These are phyloP conservation scores for Dactylellina leptospora DNA, from an alignment of 2,329 filamentous ascomycete genomes.

Conservation along the genomic window DNA sequence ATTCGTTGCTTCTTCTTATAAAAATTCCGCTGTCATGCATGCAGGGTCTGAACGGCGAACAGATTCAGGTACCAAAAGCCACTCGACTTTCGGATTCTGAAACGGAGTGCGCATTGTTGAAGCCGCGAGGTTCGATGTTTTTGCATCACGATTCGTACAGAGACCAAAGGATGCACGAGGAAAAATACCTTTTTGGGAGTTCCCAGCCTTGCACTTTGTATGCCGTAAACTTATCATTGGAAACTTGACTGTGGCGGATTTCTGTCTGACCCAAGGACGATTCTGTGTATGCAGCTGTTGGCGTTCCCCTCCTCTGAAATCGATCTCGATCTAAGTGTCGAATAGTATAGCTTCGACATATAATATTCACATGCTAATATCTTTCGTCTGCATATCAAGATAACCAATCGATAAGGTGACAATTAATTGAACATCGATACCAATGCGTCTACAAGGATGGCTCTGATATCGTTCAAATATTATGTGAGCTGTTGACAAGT, in stretches of 20 bases:
- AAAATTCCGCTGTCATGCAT: constrained; percentile 52
- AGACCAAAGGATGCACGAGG: constrained; percentile 26
- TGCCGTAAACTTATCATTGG: too few relatives aligned
- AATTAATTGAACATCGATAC: too few relatives aligned
- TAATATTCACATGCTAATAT: not conserved
- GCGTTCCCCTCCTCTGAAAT: too few relatives aligned
- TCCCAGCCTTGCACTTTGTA: too few relatives aligned
- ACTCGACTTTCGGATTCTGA: constrained; percentile 39
- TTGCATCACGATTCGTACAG: not conserved
- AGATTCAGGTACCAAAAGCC: constrained; percentile 15
- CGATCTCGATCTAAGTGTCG: not conserved
- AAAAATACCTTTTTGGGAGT: constrained; percentile 25
- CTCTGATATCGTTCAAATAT: constrained; percentile 4
- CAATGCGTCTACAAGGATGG: not conserved
- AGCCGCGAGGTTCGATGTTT: not conserved
- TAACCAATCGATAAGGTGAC: too few relatives aligned
- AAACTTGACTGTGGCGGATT: too few relatives aligned
- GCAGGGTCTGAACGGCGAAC: constrained; percentile 48
- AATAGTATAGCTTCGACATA: not conserved
- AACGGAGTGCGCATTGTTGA: constrained; percentile 22
- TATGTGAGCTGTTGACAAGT: not conserved
- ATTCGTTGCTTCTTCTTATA: constrained; percentile 22
- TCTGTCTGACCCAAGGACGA: too few relatives aligned
- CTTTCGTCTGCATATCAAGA: too few relatives aligned
- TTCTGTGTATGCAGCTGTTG: too few relatives aligned